Evolutionary conservation across 2,329 filamentous ascomycete species (phyloP).

Genomic region (Botrytis fabae): DNA sequence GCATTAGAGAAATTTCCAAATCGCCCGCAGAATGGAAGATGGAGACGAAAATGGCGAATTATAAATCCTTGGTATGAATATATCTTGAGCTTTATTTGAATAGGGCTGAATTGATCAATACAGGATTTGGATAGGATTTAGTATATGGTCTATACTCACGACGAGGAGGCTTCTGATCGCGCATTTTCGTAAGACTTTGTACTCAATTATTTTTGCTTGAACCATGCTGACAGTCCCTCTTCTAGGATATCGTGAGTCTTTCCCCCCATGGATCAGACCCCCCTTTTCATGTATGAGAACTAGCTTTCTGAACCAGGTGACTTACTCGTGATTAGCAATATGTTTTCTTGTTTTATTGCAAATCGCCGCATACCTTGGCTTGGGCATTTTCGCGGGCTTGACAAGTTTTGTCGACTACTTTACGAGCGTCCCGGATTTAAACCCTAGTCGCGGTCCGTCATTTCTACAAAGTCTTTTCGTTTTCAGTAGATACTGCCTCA

Average conservation of each 20-base stretch:
- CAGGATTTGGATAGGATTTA: conserved; percentile 21
- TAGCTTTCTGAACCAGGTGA: neutral
- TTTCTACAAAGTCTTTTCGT: conserved; percentile 1
- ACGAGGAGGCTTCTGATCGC: conserved; percentile 32
- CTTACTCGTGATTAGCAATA: conserved; percentile 36
- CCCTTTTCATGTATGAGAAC: neutral
- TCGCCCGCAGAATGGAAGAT: neutral
- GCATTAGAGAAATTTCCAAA: neutral
- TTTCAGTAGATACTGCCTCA: conserved; percentile 12
- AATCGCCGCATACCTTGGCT: conserved; percentile 30
- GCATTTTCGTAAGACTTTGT: conserved; percentile 34
- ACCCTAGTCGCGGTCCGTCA: conserved; percentile 5
- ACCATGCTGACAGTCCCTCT: neutral
- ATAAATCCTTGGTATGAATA: conserved; percentile 12
- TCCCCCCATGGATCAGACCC: neutral
- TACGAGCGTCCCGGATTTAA: conserved; percentile 13
- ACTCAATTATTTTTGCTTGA: neutral
- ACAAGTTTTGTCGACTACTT: conserved; percentile 25
- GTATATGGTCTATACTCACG: conserved; percentile 17
- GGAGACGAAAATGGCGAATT: conserved; percentile 17
- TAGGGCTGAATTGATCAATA: neutral
- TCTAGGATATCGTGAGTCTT: conserved; percentile 18
- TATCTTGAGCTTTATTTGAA: neutral
- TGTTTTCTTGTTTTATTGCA: conserved; percentile 35
- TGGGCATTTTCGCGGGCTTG: conserved; percentile 27